Evolutionary conservation across 805 yeast genomes (phyloP), one percentile per base, ranked within the genome.

Genomic region (Ogataea pini): DNA sequence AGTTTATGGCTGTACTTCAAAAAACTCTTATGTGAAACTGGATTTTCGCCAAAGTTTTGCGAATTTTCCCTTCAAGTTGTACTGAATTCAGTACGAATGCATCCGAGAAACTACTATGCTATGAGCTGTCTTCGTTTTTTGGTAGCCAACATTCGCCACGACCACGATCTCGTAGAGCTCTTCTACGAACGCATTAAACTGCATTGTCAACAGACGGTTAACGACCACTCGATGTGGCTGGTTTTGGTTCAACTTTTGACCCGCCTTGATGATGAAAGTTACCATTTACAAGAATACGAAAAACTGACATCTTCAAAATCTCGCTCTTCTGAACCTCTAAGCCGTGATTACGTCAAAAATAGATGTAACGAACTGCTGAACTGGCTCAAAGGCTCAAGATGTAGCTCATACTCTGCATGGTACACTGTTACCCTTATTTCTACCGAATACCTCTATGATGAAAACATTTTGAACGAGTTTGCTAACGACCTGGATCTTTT

Each of bases 31-130:
- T 28, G 32, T 13, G 9, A 3, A 46, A 36, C n/a, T 9, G 36
- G 12, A 8, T 32, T n/a, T 3, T n/a, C 7, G 10, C 38, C 20
- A 2, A 22, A 14, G 24, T 7, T 36, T 2, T 14, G 46, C 27
- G n/a, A 27, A 8, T 36, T 34, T 32, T 19, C 51, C 13, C 10
- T 52, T 8, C 50, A 49, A 4, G 42, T 55, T 1, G 65, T 77
- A 1, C 46, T 64, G 1, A 42, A 41, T 7, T 73, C 82, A 0
- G 69, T 70, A 0, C 57, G 50, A 19, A 50, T 59, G 10, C 83
- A 78, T 54, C 73, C 72, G 8, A 56, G 69, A 36, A 79, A 77
- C 56, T 78, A 78, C 55, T 78, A 77, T 46, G 79, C 81, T 0
- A 70, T 76, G 71, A 57, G 63, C n/a, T 64, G 69, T 48, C 63